Conservation (phyloP, 75 land plant species). For the Pinus tabuliformis region DNA sequence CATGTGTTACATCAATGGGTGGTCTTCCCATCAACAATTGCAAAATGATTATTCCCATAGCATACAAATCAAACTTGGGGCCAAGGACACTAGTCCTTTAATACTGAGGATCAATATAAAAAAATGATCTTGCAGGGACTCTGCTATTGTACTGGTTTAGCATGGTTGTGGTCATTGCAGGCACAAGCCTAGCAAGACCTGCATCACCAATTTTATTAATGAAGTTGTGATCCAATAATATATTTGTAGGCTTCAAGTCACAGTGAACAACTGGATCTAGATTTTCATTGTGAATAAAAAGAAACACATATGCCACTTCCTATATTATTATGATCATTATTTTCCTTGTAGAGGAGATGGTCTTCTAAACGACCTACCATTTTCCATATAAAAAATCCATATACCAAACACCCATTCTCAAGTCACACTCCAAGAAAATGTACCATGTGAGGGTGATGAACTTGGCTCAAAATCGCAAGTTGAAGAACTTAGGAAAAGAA, state of each 20-base stretch:
- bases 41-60: too few relatives aligned
- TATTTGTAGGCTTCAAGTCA: too few relatives aligned
- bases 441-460: not conserved
- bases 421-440: conserved; percentile 39
- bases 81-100: conserved; percentile 51
- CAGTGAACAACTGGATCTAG: too few relatives aligned
- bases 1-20: conserved; percentile 49
- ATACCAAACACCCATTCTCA: conserved; percentile 40
- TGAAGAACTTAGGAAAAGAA: conserved; percentile 8
- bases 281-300: too few relatives aligned
- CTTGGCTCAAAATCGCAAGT: conserved; percentile 14
- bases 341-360: conserved; percentile 22
- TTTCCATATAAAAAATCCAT: conserved; percentile 4
- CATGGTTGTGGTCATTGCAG: too few relatives aligned
- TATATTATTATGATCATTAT: conserved; percentile 1
- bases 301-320: too few relatives aligned
- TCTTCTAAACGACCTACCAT: conserved; percentile 41
- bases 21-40: conserved; percentile 60
- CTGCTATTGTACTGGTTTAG: too few relatives aligned
- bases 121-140: too few relatives aligned
- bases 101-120: too few relatives aligned
- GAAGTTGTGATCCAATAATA: not conserved
- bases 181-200: conserved; percentile 48
- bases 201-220: conserved; percentile 54
- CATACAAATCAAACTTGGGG: conserved; percentile 72